A percentile compares a stretch with the other conserved stretches of the same genome.
Conservation (phyloP, 768 basidiomycete genomes). For the Kwoniella sp. region DNA sequence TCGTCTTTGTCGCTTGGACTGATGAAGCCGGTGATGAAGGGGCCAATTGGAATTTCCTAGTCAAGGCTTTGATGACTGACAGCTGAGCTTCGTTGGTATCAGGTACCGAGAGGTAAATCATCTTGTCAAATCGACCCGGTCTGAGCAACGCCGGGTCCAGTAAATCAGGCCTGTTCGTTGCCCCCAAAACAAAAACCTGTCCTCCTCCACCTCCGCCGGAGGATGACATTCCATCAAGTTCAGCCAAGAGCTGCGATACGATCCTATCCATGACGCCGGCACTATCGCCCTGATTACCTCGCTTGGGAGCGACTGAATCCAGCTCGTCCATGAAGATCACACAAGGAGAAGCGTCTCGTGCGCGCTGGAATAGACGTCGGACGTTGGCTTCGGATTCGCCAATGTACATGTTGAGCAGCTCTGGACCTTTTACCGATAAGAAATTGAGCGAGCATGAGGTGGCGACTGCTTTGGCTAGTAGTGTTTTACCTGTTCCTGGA, state of each 20-base stretch:
- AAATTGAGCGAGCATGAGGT: constrained; percentile 94
- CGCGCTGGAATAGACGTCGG: constrained; percentile 78
- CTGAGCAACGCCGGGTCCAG: constrained; percentile 85
- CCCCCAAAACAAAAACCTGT: constrained; percentile 91
- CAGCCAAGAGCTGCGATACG: constrained; percentile 89
- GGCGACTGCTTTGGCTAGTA: constrained; percentile 93
- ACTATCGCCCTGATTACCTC: constrained; percentile 92
- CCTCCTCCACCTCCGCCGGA: constrained; percentile 55
- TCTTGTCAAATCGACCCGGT: constrained; percentile 91
- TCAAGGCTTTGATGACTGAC: constrained; percentile 84
- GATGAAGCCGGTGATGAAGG: constrained; percentile 18
- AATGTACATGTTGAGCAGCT: constrained; percentile 96
- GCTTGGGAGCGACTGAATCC: constrained; percentile 89
- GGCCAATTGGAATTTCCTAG: constrained; percentile 69
- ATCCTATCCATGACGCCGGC: constrained; percentile 98
- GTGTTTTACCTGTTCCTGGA: constrained; percentile 92
- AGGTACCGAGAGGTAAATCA: constrained; percentile 94
- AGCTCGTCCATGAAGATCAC: constrained; percentile 97
- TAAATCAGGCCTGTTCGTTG: constrained; percentile 90
- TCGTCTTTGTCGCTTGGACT: background rate
- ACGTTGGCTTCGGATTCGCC: constrained; percentile 79
- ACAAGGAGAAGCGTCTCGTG: constrained; percentile 87
- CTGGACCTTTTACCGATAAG: constrained; percentile 95
- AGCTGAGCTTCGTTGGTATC: constrained; percentile 80
- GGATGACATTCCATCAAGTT: constrained; percentile 83